Percentiles rank a stretch among this genome's conserved stretches.
These are phyloP conservation scores for Agaricales sp. DNA, from an alignment of 1,284 basidiomycete genomes.

Conservation along the genomic window DNA sequence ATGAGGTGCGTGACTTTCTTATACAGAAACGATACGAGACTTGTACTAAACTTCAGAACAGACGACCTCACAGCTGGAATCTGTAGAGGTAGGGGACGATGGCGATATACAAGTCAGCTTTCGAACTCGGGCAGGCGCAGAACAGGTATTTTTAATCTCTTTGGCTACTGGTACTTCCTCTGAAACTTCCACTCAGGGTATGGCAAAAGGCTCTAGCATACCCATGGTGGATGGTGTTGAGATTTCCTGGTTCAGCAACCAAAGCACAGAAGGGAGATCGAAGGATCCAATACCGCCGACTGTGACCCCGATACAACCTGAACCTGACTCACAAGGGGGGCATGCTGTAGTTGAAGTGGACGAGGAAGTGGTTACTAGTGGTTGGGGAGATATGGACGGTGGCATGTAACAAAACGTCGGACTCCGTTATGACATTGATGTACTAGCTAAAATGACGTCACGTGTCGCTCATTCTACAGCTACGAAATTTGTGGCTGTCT, in stretches of 20 bases:
- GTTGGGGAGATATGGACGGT: constrained; percentile 1
- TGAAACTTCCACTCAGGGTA: constrained; percentile 33
- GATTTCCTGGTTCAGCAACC: constrained; percentile 43
- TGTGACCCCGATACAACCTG: constrained; percentile 11
- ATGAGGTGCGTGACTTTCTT: constrained; percentile 44
- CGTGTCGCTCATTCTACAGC: no score
- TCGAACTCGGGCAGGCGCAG: constrained; percentile 59
- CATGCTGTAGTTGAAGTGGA: background rate
- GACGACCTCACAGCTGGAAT: constrained; percentile 60
- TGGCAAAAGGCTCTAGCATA: constrained; percentile 57
- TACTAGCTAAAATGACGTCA: background rate
- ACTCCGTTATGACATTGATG: background rate
- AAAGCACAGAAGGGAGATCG: constrained; percentile 10
- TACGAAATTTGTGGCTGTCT: no score
- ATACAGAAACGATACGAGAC: constrained; percentile 5
- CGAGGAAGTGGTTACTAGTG: constrained; percentile 1
- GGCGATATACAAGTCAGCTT: constrained; percentile 58
- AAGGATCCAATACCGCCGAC: constrained; percentile 7
- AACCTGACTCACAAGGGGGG: constrained; percentile 2
- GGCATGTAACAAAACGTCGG: constrained; percentile 1
- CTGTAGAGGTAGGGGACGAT: constrained; percentile 37
- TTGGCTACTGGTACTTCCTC: constrained; percentile 4
- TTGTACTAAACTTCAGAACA: constrained; percentile 19
- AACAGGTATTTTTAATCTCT: constrained; percentile 40
- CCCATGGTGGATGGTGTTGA: constrained; percentile 54